phyloP scores from a whole-genome alignment of 257 asterid genomes.

The Osmanthus fragrans region DNA sequence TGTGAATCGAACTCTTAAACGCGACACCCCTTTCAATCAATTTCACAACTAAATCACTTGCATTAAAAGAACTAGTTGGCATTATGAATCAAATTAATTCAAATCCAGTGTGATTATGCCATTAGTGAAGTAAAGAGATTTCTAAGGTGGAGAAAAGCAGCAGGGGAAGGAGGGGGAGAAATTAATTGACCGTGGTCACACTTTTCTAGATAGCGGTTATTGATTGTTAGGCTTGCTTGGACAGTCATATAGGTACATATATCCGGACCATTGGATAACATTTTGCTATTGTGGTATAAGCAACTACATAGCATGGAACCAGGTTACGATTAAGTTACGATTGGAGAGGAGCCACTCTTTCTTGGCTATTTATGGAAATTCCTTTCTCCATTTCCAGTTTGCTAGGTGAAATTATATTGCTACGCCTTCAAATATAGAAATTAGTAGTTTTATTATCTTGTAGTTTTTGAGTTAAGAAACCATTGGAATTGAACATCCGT shows the following conservation, averaged over 20 bases:
- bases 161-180: no score
- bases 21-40: not conserved
- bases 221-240: not conserved
- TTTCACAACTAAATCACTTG: not conserved
- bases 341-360: not conserved
- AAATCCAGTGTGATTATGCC: not conserved
- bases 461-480: not conserved
- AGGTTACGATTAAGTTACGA: not conserved
- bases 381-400: not conserved
- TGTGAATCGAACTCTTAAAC: not conserved
- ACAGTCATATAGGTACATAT: not conserved
- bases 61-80: not conserved
- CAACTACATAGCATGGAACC: not conserved
- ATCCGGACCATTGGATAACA: not conserved
- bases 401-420: not conserved
- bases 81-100: no score
- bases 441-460: not conserved
- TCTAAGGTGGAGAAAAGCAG: no score
- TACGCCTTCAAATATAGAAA: not conserved
- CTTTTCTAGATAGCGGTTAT: not conserved
- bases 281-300: not conserved
- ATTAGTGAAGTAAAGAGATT: not conserved
- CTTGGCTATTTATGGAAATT: not conserved
- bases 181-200: not conserved
- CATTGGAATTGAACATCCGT: not conserved